Evolutionary conservation across 2,329 filamentous ascomycete genomes (phyloP), one percentile per base, ranked within the genome.

Genomic region (Penicillium sp.): DNA sequence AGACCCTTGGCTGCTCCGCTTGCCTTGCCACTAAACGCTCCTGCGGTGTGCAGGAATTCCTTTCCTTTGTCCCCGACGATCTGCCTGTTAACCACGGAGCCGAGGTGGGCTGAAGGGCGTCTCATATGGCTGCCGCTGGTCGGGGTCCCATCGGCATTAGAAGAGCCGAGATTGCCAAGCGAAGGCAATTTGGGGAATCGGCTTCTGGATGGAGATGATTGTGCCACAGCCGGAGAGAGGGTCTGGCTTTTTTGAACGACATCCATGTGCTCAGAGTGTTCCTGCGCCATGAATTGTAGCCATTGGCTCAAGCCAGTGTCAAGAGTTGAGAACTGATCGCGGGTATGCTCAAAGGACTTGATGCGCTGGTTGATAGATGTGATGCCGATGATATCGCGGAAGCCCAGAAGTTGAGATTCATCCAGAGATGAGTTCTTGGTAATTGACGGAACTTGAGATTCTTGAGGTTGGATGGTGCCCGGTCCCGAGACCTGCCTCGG

Each of bases 1-100:
- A 97, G 75, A 49, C 92, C 93, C 78, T 96, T 96, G 46, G 92
- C 92, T 55, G 91, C 91, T 70, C 91, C 92, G 59, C 84, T 83
- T 31, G 85, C 86, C 67, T 87, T 88, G 22, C 86, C 86, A 56
- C 86, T 83, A 55, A 88, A 77, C 16, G 85, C 77, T 49, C 91
- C 91, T 51, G 92, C 92, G 21, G 88, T 88, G 61, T 94, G 90
- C 69, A 97, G 82, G 27, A 97, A 78, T 66, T 95, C 92, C 77
- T 96, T 97, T 71, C 92, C 87, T 78, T 92, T 93, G 38, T 87
- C 83, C 64, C 91, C 89, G 71, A 92, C 84, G 67, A 89, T 85
- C 60, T 83, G 79, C 57, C 82, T 76, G 46, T 84, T 84, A 54
- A 76, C 74, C 57, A 74, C 74, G 22, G 68, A 67, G 43, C 71